A percentile compares a stretch with the other conserved stretches of the same genome.
phyloP scores from a whole-genome alignment of 345 rosid genomes.

The Salix koriyanagi region DNA sequence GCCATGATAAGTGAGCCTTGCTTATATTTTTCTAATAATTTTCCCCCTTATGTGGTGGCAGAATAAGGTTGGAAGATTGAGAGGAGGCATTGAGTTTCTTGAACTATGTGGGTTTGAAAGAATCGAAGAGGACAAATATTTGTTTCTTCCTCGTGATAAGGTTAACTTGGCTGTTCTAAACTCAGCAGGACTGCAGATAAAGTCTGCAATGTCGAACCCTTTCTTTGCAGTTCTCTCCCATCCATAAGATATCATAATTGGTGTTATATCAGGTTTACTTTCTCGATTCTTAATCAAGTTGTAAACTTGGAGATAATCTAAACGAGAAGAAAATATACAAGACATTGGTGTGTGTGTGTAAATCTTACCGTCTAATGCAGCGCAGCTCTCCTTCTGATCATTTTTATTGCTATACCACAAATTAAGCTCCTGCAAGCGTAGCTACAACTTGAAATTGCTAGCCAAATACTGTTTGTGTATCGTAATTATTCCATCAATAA shows the following conservation, averaged over 20 bases:
- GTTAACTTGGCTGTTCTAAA: slow-evolving; percentile 44
- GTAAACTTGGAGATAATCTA: neutral
- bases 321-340: neutral
- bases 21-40: neutral
- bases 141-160: slow-evolving; percentile 46
- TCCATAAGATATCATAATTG: neutral
- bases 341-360: too few relatives aligned
- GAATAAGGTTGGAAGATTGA: slow-evolving; percentile 58
- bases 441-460: too few relatives aligned
- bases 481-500: slow-evolving; percentile 6
- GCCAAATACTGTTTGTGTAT: too few relatives aligned
- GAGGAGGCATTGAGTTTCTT: slow-evolving; percentile 65
- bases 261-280: neutral
- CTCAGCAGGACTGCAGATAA: slow-evolving; percentile 47
- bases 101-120: slow-evolving; percentile 80
- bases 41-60: slow-evolving; percentile 16
- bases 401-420: too few relatives aligned
- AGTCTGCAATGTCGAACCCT: slow-evolving; percentile 65
- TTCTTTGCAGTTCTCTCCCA: slow-evolving; percentile 63
- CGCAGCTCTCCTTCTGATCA: too few relatives aligned
- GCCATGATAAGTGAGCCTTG: neutral
- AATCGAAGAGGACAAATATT: slow-evolving; percentile 42
- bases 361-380: too few relatives aligned
- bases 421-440: too few relatives aligned
- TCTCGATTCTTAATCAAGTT: neutral